These are phyloP conservation scores for Aspergillus pseudoviridinutans DNA, from an alignment of 2,329 filamentous ascomycete species.

Conservation along the genomic window DNA sequence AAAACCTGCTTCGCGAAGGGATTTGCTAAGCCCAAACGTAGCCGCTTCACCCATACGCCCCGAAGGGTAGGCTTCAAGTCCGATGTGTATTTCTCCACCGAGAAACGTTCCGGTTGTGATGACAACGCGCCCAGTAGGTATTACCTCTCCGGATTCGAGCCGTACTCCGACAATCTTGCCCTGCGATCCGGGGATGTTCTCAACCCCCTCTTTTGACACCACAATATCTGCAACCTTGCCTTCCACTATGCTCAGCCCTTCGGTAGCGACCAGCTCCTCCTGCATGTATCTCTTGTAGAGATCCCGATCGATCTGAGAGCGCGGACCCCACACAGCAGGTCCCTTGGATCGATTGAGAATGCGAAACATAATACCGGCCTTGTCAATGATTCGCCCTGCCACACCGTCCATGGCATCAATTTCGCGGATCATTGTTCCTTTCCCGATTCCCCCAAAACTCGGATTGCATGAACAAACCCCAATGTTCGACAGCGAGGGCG, in stretches of 20 bases:
- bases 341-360: slow-evolving; percentile 86
- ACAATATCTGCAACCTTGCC: slow-evolving; percentile 93
- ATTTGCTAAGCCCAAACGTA: slow-evolving; percentile 88
- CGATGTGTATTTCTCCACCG: slow-evolving; percentile 94
- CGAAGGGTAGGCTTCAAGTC: slow-evolving; percentile 75
- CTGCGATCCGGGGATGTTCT: slow-evolving; percentile 49
- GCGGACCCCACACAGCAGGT: slow-evolving; percentile 92
- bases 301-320: slow-evolving; percentile 89
- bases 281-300: slow-evolving; percentile 90
- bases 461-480: slow-evolving; percentile 97
- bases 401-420: slow-evolving; percentile 92
- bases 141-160: slow-evolving; percentile 79
- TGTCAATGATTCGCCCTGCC: slow-evolving; percentile 83
- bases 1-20: slow-evolving; percentile 82
- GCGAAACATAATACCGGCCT: slow-evolving; percentile 90
- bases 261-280: slow-evolving; percentile 73
- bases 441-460: slow-evolving; percentile 96
- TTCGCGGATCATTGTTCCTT: slow-evolving; percentile 92
- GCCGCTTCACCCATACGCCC: slow-evolving; percentile 92
- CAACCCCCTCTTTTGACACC: slow-evolving; percentile 53
- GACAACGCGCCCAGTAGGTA: slow-evolving; percentile 75
- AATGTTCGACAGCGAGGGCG: slow-evolving; percentile 81
- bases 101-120: slow-evolving; percentile 97
- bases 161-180: slow-evolving; percentile 79
- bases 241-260: slow-evolving; percentile 73